Conservation (phyloP, 768 basidiomycete species). For the Xerocomellus chrysenteron region DNA sequence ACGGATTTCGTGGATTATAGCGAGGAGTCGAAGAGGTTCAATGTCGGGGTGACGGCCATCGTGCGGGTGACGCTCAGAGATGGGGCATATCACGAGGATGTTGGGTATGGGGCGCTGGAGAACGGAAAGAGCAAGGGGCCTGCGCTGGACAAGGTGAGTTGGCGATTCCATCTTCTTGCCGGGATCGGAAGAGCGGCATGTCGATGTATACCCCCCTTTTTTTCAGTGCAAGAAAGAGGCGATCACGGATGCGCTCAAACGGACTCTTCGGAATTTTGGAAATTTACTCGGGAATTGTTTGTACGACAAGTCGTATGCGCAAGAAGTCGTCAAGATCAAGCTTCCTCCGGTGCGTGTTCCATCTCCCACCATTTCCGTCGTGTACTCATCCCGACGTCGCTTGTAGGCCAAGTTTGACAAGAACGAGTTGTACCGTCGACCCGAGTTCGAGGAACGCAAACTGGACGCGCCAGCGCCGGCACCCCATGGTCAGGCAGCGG, state of each 20-base stretch:
- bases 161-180: neutral
- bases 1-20: slow-evolving; percentile 79
- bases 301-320: slow-evolving; percentile 90
- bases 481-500: neutral
- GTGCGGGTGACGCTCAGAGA: slow-evolving; percentile 85
- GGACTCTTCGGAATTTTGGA: slow-evolving; percentile 88
- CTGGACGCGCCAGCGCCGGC: slow-evolving; percentile 19
- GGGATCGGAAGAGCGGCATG: neutral
- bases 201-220: neutral
- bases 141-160: slow-evolving; percentile 86
- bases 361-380: neutral
- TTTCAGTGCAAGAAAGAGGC: slow-evolving; percentile 96
- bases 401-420: slow-evolving; percentile 58
- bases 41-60: slow-evolving; percentile 79
- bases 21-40: slow-evolving; percentile 64
- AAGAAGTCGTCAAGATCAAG: slow-evolving; percentile 86
- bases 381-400: neutral
- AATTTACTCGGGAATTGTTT: slow-evolving; percentile 94
- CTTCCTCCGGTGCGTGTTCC: slow-evolving; percentile 63
- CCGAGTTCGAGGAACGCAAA: slow-evolving; percentile 59
- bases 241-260: slow-evolving; percentile 91
- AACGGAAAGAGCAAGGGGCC: slow-evolving; percentile 82
- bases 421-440: slow-evolving; percentile 64
- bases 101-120: slow-evolving; percentile 87
- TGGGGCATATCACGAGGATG: slow-evolving; percentile 89